These are phyloP conservation scores for Trichoderma sp. DNA, from an alignment of 2,329 filamentous ascomycete genomes.

Conservation along the genomic window DNA sequence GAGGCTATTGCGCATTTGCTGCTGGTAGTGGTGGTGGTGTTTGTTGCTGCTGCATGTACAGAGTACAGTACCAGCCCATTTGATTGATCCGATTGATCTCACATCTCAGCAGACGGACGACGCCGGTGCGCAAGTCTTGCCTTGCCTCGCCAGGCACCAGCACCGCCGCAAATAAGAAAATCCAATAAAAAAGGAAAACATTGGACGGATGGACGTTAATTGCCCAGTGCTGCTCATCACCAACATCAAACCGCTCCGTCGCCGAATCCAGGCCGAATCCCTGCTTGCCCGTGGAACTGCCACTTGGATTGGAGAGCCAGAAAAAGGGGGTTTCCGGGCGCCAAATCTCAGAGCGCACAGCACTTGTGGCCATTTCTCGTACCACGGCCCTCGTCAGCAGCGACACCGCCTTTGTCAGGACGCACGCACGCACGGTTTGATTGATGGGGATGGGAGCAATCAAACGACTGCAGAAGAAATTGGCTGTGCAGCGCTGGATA, in stretches of 20 bases:
- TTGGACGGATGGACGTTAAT: neutral
- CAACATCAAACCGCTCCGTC: slow-evolving; percentile 12
- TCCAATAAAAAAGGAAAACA: neutral
- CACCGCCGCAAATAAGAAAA: neutral
- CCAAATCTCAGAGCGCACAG: neutral
- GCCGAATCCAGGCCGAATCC: slow-evolving; percentile 16
- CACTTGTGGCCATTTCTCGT: neutral
- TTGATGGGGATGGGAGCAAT: neutral
- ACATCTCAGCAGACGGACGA: neutral
- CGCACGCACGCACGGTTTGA: neutral
- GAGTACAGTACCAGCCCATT: neutral
- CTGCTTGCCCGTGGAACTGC: slow-evolving; percentile 13
- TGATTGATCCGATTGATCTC: neutral
- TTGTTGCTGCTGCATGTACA: neutral
- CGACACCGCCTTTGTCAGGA: slow-evolving; percentile 14
- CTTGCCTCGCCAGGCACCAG: neutral
- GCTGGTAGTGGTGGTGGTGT: slow-evolving; percentile 2
- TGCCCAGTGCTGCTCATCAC: neutral
- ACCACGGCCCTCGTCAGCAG: slow-evolving; percentile 15
- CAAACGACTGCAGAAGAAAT: neutral
- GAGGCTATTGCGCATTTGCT: neutral
- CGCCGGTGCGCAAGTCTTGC: neutral
- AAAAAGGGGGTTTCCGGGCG: slow-evolving; percentile 1
- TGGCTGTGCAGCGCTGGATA: neutral
- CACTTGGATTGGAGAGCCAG: neutral